Percentiles rank a stretch among this genome's conserved stretches.
These are phyloP conservation scores for Ampelomyces quisqualis DNA, from an alignment of 2,329 filamentous ascomycete genomes.

Conservation along the genomic window DNA sequence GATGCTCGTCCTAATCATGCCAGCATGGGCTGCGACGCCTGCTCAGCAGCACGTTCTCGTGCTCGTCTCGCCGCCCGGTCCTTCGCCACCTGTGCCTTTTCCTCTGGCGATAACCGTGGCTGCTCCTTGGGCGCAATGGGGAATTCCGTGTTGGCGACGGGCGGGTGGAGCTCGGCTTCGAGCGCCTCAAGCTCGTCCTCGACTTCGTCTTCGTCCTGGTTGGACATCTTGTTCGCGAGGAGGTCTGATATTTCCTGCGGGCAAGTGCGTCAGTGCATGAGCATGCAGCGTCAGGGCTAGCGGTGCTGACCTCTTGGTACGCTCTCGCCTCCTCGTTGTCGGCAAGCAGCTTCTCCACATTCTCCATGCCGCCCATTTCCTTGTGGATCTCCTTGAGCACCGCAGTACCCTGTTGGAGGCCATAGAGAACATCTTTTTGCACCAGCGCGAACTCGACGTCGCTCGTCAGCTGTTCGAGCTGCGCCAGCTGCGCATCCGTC, in stretches of 20 bases:
- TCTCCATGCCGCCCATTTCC: constrained; percentile 94
- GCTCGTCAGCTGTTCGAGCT: constrained; percentile 83
- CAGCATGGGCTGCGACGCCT: constrained; percentile 41
- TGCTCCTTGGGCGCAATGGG: constrained; percentile 44
- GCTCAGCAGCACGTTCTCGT: constrained; percentile 34
- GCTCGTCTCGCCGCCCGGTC: constrained; percentile 39
- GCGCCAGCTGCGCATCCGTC: constrained; percentile 90
- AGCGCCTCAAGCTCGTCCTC: constrained; percentile 90
- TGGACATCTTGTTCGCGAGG: constrained; percentile 83
- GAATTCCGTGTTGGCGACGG: constrained; percentile 28
- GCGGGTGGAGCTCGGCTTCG: constrained; percentile 63
- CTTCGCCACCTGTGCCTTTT: constrained; percentile 33
- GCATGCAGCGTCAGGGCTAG: background rate
- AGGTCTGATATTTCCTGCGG: constrained; percentile 85
- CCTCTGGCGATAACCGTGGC: constrained; percentile 32
- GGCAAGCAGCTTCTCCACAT: constrained; percentile 92
- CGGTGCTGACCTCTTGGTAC: constrained; percentile 72
- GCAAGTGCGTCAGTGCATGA: constrained; percentile 6
- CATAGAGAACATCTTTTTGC: constrained; percentile 93
- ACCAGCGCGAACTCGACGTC: constrained; percentile 95
- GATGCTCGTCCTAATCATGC: constrained; percentile 26
- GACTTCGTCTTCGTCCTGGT: constrained; percentile 95
- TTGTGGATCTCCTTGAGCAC: constrained; percentile 88
- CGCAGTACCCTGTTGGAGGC: constrained; percentile 84
- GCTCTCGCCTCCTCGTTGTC: constrained; percentile 87